Base-by-base conservation (phyloP, 106 monocot genomes). In the Xerophyta viscosa region DNA sequence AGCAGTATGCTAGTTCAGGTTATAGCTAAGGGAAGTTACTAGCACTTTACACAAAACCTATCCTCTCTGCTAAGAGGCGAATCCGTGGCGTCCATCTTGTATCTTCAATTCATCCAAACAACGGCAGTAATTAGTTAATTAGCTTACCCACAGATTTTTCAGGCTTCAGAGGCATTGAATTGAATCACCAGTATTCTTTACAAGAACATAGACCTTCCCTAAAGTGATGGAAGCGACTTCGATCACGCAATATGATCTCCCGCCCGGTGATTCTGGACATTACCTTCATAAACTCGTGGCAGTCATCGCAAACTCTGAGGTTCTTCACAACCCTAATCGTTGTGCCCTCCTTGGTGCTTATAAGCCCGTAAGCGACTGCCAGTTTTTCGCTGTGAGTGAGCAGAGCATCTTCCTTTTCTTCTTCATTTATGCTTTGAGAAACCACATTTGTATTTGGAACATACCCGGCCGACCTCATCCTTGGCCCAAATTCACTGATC, bases 351-450 rank as follows among this genome's bases (percentile, higher is more conserved):
- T 6, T 33, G 6, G 61, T 73, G 66, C 73, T 73, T 10, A 73
- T 56, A 29, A 73, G 61, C 11, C 66, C 73, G 62, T 61, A 73
- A 22, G 73, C 66, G 42, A 73, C 61, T 15, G 66, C 66, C 61
- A 73, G 24, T 30, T 73, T 73, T 61, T 73, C 73, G 54, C 73
- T 73, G 53, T 73, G 73, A n/a, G 54, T 67, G 18, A 54, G 54
- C 37, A 66, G 30, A 12, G 61, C 66, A 56, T 49, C 27, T 10
- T 73, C 68, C 52, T 75, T 68, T 48, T 75, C 68, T 57, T 75
- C 67, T 48, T 75, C 74, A 37, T 75, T 62, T 25, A 62, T 51
- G 30, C 27, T 68, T 47, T 75, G 67, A 9, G 56, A 56, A 23
- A 75, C 68, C 24, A 62, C 27, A 21, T 51, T 68, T 13, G 68